phyloP scores from a whole-genome alignment of 2,329 filamentous ascomycete species.

The Xylaria sp. region DNA sequence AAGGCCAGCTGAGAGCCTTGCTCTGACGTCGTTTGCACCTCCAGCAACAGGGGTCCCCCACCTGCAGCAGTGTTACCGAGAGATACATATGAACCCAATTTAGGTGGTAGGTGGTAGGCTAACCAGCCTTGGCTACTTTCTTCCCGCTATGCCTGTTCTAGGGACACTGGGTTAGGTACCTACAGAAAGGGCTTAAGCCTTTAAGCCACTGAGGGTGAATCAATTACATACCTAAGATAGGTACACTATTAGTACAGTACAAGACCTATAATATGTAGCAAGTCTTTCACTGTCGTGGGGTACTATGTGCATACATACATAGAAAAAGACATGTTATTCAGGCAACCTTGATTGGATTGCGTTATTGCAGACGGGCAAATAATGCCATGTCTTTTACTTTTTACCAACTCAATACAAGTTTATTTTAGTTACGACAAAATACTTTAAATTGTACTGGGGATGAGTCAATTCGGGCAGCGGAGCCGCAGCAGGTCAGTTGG shows the following conservation, averaged over 20 bases:
- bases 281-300: no score
- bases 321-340: no score
- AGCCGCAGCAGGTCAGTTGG: slow-evolving; percentile 18
- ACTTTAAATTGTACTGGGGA: neutral
- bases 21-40: slow-evolving; percentile 30
- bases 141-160: slow-evolving; percentile 6
- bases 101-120: slow-evolving; percentile 4
- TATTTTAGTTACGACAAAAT: neutral
- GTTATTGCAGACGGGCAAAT: neutral
- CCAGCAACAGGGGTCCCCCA: slow-evolving; percentile 11
- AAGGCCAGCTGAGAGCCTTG: slow-evolving; percentile 29
- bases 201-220: slow-evolving; percentile 18
- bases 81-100: neutral
- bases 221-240: slow-evolving; percentile 12
- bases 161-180: neutral
- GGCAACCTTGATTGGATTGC: neutral
- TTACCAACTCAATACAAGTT: neutral
- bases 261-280: neutral
- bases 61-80: slow-evolving; percentile 11
- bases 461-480: slow-evolving; percentile 16
- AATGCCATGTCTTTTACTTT: neutral
- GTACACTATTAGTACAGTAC: neutral
- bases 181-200: neutral
- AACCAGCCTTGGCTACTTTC: slow-evolving; percentile 8
- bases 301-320: neutral